A percentile compares a stretch with the other conserved stretches of the same genome.
Conservation (phyloP, 2,329 filamentous ascomycete genomes). For the Paecilomyces dactylethromorphus region DNA sequence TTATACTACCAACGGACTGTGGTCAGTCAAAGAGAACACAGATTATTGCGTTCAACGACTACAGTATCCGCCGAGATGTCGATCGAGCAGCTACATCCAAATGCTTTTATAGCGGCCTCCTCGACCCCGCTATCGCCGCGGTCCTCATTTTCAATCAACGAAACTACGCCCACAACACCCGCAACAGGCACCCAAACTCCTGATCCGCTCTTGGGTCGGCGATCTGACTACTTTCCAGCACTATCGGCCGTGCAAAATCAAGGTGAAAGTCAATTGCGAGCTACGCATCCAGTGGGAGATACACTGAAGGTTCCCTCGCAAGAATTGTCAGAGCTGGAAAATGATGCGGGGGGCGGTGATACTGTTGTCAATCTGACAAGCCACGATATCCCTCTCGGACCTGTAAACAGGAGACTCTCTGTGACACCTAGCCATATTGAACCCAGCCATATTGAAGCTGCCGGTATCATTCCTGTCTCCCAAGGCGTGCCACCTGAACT, state of each 20-base stretch:
- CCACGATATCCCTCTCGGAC: neutral
- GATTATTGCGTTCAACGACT: neutral
- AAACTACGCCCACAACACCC: neutral
- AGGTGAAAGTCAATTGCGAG: neutral
- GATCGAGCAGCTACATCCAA: neutral
- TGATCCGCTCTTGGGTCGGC: neutral
- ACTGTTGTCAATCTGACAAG: neutral
- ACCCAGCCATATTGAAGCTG: neutral
- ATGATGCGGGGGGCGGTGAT: neutral
- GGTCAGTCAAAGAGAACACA: neutral
- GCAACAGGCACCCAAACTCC: neutral
- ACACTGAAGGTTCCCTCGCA: neutral
- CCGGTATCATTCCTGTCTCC: neutral
- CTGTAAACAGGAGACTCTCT: neutral
- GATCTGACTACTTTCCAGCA: neutral
- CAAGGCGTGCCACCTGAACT: slow-evolving; percentile 36
- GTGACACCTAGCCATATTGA: neutral
- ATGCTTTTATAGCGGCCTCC: neutral
- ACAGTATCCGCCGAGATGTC: neutral
- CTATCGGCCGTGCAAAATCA: neutral
- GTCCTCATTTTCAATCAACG: neutral
- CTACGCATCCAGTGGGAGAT: neutral
- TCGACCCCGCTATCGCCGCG: neutral
- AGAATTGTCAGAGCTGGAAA: neutral
- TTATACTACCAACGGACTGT: neutral